These are phyloP conservation scores for Lactarius tabidus DNA, from an alignment of 768 basidiomycete genomes.

Conservation along the genomic window DNA sequence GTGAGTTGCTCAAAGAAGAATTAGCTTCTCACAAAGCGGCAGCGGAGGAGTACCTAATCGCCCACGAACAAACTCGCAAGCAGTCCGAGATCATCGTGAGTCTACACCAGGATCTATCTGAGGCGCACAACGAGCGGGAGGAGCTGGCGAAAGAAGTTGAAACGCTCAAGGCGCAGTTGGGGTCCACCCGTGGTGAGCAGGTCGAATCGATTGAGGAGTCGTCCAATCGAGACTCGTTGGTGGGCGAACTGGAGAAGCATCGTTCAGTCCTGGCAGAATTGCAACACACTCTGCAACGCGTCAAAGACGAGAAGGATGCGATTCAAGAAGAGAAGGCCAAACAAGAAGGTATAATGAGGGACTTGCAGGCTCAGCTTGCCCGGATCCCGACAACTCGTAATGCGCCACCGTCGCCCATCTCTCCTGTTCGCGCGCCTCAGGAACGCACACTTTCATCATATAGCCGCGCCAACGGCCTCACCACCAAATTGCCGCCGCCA, in stretches of 20 bases:
- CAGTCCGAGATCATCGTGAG: slow-evolving; percentile 45
- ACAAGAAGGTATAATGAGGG: slow-evolving; percentile 66
- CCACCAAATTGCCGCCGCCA: slow-evolving; percentile 79
- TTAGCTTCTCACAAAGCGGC: slow-evolving; percentile 48
- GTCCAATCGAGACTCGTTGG: slow-evolving; percentile 70
- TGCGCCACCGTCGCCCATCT: slow-evolving; percentile 40
- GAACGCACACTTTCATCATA: slow-evolving; percentile 46
- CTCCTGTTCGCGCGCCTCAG: slow-evolving; percentile 47
- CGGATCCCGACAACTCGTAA: slow-evolving; percentile 43
- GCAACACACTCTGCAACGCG: slow-evolving; percentile 71
- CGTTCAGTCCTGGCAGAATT: slow-evolving; percentile 71
- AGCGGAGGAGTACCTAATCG: slow-evolving; percentile 39
- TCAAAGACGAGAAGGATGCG: slow-evolving; percentile 78
- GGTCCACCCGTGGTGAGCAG: slow-evolving; percentile 54
- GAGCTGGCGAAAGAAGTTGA: slow-evolving; percentile 42
- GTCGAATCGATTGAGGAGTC: slow-evolving; percentile 63
- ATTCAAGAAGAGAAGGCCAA: slow-evolving; percentile 68
- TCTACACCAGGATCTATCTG: slow-evolving; percentile 49
- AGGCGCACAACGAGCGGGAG: slow-evolving; percentile 38
- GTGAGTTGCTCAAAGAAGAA: slow-evolving; percentile 45
- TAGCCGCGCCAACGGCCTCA: slow-evolving; percentile 55
- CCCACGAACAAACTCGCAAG: slow-evolving; percentile 39
- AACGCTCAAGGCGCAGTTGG: slow-evolving; percentile 55
- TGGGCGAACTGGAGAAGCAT: slow-evolving; percentile 71
- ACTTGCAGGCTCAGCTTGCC: slow-evolving; percentile 69